phyloP scores from a whole-genome alignment of 345 rosid species.

The Aegle marmelos region DNA sequence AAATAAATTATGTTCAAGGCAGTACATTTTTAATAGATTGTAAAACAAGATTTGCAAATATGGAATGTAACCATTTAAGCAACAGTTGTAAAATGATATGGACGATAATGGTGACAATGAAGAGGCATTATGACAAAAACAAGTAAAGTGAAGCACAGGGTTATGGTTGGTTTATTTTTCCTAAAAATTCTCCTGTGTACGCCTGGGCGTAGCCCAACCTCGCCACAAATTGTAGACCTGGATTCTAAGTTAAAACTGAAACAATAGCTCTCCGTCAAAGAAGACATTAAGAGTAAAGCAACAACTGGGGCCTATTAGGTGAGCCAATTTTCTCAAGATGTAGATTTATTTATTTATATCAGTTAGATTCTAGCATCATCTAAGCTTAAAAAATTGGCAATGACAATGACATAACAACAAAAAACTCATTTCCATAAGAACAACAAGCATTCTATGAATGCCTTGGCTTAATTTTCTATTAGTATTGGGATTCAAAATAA shows the following conservation, averaged over 20 bases:
- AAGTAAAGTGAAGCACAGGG: background rate
- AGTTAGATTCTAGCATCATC: slow-evolving; percentile 7
- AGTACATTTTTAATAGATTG: background rate
- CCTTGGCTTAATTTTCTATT: background rate
- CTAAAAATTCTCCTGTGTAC: background rate
- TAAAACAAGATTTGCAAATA: background rate
- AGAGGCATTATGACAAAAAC: background rate
- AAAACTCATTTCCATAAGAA: background rate
- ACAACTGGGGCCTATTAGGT: slow-evolving; percentile 5
- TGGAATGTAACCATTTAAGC: background rate
- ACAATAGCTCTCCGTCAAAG: background rate
- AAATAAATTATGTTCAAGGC: background rate
- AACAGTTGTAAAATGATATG: background rate
- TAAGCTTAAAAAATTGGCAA: slow-evolving; percentile 9
- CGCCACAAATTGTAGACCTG: background rate
- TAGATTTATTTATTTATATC: background rate
- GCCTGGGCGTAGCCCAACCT: background rate
- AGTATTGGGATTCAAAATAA: background rate
- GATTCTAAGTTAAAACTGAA: slow-evolving; percentile 5
- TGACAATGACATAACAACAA: background rate
- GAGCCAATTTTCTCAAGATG: background rate
- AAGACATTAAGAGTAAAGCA: background rate
- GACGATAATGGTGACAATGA: background rate
- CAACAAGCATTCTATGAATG: background rate
- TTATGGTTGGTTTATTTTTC: background rate